These are phyloP conservation scores for Oidiodendron maius DNA, from an alignment of 495 filamentous ascomycete genomes.

Conservation along the genomic window DNA sequence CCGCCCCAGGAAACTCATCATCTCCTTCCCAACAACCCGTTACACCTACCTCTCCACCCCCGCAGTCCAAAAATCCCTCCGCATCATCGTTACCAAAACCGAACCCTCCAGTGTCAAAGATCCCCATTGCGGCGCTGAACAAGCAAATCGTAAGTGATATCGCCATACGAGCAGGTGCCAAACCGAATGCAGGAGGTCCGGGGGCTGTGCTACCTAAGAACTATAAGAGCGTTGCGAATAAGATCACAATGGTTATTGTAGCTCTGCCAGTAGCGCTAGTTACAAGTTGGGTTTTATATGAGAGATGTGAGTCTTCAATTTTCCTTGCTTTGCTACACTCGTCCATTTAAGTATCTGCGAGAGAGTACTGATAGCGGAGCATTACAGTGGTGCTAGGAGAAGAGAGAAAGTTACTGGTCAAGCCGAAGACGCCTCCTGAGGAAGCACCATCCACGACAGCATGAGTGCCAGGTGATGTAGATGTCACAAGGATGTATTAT, in stretches of 20 bases:
- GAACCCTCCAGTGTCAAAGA: not conserved
- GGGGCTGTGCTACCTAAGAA: conserved; percentile 13
- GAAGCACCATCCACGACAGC: too few relatives aligned
- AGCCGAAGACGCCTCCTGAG: too few relatives aligned
- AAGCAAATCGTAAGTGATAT: conserved; percentile 19
- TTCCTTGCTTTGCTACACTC: too few relatives aligned
- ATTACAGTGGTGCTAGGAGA: conserved; percentile 9
- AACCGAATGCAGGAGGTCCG: conserved; percentile 5
- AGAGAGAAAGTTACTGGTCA: conserved; percentile 6
- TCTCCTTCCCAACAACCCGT: not conserved
- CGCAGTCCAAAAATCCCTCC: not conserved
- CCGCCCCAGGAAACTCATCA: not conserved
- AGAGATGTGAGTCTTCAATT: conserved; percentile 23
- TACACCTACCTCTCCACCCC: not conserved
- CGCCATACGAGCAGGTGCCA: conserved; percentile 18
- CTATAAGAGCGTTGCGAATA: conserved; percentile 21
- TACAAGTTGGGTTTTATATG: conserved; percentile 30
- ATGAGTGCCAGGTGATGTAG: too few relatives aligned
- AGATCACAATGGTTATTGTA: conserved; percentile 29
- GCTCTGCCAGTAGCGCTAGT: conserved; percentile 31
- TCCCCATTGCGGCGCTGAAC: conserved; percentile 20
- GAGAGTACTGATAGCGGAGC: not conserved
- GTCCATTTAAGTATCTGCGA: not conserved
- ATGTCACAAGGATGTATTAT: too few relatives aligned
- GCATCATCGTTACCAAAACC: conserved; percentile 2